phyloP scores from a whole-genome alignment of 2,329 filamentous ascomycete species.

The Talaromyces sp. region DNA sequence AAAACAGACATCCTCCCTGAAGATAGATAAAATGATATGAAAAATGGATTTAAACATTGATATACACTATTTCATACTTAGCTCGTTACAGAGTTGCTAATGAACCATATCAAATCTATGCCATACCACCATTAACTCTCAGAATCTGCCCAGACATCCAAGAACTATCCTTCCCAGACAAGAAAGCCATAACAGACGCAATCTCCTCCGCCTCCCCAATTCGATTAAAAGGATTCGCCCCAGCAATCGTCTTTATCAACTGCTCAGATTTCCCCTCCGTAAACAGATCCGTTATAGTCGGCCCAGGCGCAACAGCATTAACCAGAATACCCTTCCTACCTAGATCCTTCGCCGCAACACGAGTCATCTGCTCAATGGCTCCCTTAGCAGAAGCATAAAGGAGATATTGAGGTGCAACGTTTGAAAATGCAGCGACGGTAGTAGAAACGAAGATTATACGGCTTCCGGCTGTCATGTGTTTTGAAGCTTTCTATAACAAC shows the following conservation, averaged over 20 bases:
- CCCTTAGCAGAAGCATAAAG: slow-evolving; percentile 62
- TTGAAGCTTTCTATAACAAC: slow-evolving; percentile 53
- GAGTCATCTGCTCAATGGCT: slow-evolving; percentile 62
- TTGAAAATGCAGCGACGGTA: slow-evolving; percentile 39
- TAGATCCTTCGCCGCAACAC: slow-evolving; percentile 59
- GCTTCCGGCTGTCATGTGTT: slow-evolving; percentile 54
- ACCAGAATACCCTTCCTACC: slow-evolving; percentile 55
- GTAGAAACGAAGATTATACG: slow-evolving; percentile 59
- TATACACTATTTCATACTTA: too few relatives aligned
- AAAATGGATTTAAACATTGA: too few relatives aligned
- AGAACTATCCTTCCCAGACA: slow-evolving; percentile 47
- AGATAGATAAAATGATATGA: too few relatives aligned
- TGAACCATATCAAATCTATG: too few relatives aligned
- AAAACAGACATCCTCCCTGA: too few relatives aligned
- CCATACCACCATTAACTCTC: slow-evolving; percentile 48
- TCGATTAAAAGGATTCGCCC: slow-evolving; percentile 48
- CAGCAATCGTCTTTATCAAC: slow-evolving; percentile 47
- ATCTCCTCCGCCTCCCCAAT: slow-evolving; percentile 56
- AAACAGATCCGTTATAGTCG: slow-evolving; percentile 61
- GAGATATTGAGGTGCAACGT: slow-evolving; percentile 51
- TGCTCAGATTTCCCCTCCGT: slow-evolving; percentile 53
- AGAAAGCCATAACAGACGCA: slow-evolving; percentile 50
- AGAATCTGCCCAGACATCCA: slow-evolving; percentile 52
- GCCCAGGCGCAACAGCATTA: slow-evolving; percentile 57
- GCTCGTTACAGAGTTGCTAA: too few relatives aligned